Base-by-base conservation (phyloP, 495 filamentous ascomycete genomes). In the Lophiostoma macrostomum region DNA sequence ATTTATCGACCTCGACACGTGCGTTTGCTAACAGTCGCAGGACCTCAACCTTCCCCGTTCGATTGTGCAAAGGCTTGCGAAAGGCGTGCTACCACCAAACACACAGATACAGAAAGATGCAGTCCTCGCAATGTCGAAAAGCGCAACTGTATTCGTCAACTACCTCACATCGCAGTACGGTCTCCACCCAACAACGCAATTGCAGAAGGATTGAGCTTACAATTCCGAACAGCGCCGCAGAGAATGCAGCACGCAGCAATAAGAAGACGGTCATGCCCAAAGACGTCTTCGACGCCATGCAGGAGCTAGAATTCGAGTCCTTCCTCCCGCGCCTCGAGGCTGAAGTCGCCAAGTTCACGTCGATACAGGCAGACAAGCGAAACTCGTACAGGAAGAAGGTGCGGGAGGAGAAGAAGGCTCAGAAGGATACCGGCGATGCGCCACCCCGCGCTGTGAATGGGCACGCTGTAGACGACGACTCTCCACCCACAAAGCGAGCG, bases 51-150 rank as follows among this genome's bases (percentile, higher is more conserved):
- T 98, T 16, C 93, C 93, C 1, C 91, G 90, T 66, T 90, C 90
- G n/a, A 87, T 96, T 67, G 88, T 95, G 32, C 86, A 88, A 38
- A 83, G 93, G 19, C 81, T 98, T 5, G 93, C 91, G 2, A 97
- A 97, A 76, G 86, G 89, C 50, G 90, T 95, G n/a, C 78, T 98
- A n/a, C 93, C 93, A 0, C 80, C 91, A 5, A 95, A 96, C 65
- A 96, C 93, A 1, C 86, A 89, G 56, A 88, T 98, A 43, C 88
- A 95, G 61, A 95, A 90, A 56, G 91, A 96, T 70, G 93, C 93
- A 3, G 79, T 96, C 30, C 65, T 93, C 23, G 93, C 94, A 0
- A 82, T 98, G 67, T 87, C 86, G 56, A 96, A 97, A 74, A 86
- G 87, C 48, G 90, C 91, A 3, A 95, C 90, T 1, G 89, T 98